Percentiles rank a stretch among this genome's conserved stretches.
phyloP scores from a whole-genome alignment of 306 rosid species.

The Lupinus albus region DNA sequence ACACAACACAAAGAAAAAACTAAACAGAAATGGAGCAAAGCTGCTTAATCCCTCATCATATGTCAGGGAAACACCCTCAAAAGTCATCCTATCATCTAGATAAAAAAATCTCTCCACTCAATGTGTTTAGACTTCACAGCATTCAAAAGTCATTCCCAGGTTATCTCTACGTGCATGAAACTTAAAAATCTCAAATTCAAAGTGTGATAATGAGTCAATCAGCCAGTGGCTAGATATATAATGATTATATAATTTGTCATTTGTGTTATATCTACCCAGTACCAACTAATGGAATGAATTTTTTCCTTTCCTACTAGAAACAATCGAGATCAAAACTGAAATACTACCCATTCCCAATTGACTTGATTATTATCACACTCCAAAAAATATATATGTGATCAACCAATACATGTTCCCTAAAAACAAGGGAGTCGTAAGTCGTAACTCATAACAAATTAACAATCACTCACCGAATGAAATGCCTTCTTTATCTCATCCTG shows the following conservation, averaged over 20 bases:
- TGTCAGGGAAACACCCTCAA: too few relatives aligned
- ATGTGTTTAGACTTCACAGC: constrained; percentile 1
- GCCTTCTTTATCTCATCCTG: constrained; percentile 81
- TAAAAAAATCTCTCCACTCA: constrained; percentile 24
- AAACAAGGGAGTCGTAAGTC: constrained; percentile 27
- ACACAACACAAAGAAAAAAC: too few relatives aligned
- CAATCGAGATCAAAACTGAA: constrained; percentile 11
- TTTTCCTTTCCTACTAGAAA: constrained; percentile 10
- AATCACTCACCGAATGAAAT: constrained; percentile 66
- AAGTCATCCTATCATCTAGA: constrained; percentile 24
- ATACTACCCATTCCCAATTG: constrained; percentile 13
- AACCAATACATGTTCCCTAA: constrained; percentile 6
- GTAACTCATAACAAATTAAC: too few relatives aligned
- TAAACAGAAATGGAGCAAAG: too few relatives aligned
- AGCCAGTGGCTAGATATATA: constrained; percentile 16
- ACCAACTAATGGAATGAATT: constrained; percentile 18
- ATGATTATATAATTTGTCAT: background rate
- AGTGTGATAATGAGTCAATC: constrained; percentile 20
- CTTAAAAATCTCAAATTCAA: constrained; percentile 18
- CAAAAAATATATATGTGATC: constrained; percentile 31
- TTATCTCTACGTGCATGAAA: constrained; percentile 3
- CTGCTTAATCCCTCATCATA: too few relatives aligned
- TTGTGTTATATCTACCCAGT: constrained; percentile 10
- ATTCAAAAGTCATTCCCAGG: constrained; percentile 25
- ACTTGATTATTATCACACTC: constrained; percentile 33